A percentile compares a stretch with the other conserved stretches of the same genome.
These are phyloP conservation scores for Phaseolus lunatus DNA, from an alignment of 306 rosid genomes.

Conservation along the genomic window DNA sequence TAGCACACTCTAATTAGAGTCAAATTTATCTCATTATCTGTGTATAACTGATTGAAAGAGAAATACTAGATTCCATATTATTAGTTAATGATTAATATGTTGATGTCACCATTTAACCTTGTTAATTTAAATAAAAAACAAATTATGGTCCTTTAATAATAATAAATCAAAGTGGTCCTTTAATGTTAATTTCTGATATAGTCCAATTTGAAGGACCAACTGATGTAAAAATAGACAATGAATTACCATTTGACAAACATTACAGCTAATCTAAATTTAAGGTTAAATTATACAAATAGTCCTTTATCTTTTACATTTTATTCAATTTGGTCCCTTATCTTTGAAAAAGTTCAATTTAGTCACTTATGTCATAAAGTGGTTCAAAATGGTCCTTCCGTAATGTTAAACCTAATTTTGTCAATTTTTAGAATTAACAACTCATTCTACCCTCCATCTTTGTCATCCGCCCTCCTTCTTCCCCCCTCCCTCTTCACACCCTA, in stretches of 20 bases:
- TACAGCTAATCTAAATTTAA: not conserved
- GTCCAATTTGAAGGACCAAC: slow-evolving; percentile 37
- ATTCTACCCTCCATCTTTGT: no score
- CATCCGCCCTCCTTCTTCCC: no score
- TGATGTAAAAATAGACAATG: not conserved
- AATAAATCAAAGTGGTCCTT: slow-evolving; percentile 3
- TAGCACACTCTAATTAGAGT: slow-evolving; percentile 30
- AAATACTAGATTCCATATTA: slow-evolving; percentile 17
- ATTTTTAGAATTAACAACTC: no score
- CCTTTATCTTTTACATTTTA: no score
- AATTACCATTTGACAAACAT: not conserved
- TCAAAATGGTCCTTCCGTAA: no score
- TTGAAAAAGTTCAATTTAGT: no score
- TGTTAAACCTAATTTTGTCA: no score
- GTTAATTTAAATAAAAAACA: slow-evolving; percentile 20
- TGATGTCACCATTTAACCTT: slow-evolving; percentile 14
- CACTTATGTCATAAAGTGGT: no score
- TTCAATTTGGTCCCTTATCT: no score
- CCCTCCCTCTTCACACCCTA: no score
- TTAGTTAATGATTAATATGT: slow-evolving; percentile 17
- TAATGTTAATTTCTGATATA: not conserved
- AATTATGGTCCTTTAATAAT: slow-evolving; percentile 3
- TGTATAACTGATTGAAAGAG: slow-evolving; percentile 24
- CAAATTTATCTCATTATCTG: slow-evolving; percentile 28
- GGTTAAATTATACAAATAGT: no score